Conservation (phyloP, 306 rosid species). For the Quercus glauca region DNA sequence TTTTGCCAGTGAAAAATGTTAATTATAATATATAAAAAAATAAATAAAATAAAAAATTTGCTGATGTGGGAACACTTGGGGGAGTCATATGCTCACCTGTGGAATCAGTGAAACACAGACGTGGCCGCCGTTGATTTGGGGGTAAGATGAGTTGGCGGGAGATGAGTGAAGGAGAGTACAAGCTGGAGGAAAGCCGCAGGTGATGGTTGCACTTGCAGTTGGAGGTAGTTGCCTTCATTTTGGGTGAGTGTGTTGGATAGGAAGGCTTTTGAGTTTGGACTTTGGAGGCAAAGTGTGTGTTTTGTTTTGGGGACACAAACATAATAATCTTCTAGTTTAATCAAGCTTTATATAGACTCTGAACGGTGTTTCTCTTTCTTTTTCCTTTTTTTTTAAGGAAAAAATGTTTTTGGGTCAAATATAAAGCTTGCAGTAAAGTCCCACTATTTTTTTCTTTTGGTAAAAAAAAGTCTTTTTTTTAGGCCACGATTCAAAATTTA, state of each 20-base stretch:
- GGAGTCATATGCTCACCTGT: constrained; percentile 25
- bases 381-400: too few species aligned
- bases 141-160: constrained; percentile 19
- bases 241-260: not conserved
- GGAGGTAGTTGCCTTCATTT: constrained; percentile 14
- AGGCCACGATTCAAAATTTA: fast-evolving
- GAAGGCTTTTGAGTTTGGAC: too few species aligned
- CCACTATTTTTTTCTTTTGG: too few species aligned
- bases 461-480: too few species aligned
- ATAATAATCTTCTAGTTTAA: too few species aligned
- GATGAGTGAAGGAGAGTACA: constrained; percentile 8
- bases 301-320: too few species aligned
- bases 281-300: too few species aligned
- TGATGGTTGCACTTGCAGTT: not conserved
- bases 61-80: not conserved
- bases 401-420: too few species aligned
- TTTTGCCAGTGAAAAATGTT: not conserved
- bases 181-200: not conserved
- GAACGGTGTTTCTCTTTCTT: too few species aligned
- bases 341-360: too few species aligned
- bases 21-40: not conserved
- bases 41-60: not conserved
- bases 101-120: not conserved
- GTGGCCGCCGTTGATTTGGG: not conserved
- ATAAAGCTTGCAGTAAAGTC: too few species aligned